Evolutionary conservation across 139 green algal species (phyloP), one percentile per base, ranked within the genome.

Genomic region (Limnomonas spitsbergensis): DNA sequence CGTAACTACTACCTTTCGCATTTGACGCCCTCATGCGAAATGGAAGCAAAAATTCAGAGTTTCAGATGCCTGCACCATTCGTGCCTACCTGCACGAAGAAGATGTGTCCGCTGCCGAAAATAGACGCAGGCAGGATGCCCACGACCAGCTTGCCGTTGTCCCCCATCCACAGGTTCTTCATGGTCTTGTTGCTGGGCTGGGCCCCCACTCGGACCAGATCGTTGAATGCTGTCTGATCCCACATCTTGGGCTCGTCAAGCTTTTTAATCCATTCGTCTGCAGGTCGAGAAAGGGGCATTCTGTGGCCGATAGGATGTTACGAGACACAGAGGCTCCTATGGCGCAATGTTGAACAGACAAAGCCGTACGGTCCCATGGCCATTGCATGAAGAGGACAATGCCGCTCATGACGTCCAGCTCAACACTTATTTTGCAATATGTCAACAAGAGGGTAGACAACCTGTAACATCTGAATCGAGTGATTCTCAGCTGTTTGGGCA

Each of bases 141-240:
- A 97, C 77, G 40, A 76, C 79, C 36, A 98, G 81, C 40, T 77
- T 93, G 67, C 87, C 88, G 67, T 94, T 77, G 77, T 91, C 92
- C 20, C 78, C 90, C 78, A 84, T 85, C 85, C 82, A 93, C 35
- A 81, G 80, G 56, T 82, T 71, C 73, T 83, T 72, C 6, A 36
- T 53, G 70, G 75, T 75, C 40, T 73, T 84, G 66, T 1, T 7
- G 38, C n/a, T 35, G 35, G 3, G 31, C 34, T 6, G 24, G 67
- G 31, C 82, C 40, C 61, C 81, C 84, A 36, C 39, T 1, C 79
- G 39, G 53, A 94, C 87, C 3, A 97, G 80, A 54, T 95, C 92
- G 76, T 97, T 97, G 89, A 97, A 97, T 0, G 88, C 93, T 77
- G 95, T 96, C 80, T 97, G 94, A 84, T 97, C 94, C 94, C 94